Evolutionary conservation across 2,329 filamentous ascomycete species (phyloP).

Genomic region (Ascochyta koolunga): DNA sequence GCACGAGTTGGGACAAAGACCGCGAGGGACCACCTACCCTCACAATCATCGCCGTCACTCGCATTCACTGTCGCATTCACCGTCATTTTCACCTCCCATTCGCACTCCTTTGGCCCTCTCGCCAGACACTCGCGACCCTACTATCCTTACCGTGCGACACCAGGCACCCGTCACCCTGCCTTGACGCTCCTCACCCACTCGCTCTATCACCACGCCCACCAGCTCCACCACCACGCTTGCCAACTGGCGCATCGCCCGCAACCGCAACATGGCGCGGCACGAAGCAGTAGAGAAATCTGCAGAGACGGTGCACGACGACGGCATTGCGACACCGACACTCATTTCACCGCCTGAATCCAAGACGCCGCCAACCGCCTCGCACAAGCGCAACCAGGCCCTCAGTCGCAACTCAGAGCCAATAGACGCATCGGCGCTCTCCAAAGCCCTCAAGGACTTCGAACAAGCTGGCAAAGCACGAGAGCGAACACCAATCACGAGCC

Average conservation of each 20-base stretch:
- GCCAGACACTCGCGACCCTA: constrained; percentile 5
- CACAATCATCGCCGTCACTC: constrained; percentile 21
- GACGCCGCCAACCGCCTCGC: constrained; percentile 63
- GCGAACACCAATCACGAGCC: constrained; percentile 68
- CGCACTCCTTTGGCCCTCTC: constrained; percentile 8
- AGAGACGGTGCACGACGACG: constrained; percentile 31
- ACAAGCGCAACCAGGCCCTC: constrained; percentile 52
- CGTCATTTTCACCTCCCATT: constrained; percentile 5
- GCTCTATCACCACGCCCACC: constrained; percentile 3
- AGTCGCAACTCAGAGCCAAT: constrained; percentile 59
- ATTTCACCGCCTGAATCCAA: constrained; percentile 65
- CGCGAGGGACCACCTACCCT: constrained; percentile 15
- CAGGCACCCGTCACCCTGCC: neutral
- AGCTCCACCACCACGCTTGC: neutral
- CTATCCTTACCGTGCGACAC: constrained; percentile 1
- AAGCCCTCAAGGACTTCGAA: constrained; percentile 67
- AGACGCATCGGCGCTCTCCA: constrained; percentile 64
- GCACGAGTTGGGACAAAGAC: constrained; percentile 21
- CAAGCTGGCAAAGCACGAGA: constrained; percentile 64
- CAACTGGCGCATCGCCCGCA: constrained; percentile 4
- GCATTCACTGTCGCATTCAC: constrained; percentile 22
- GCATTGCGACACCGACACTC: constrained; percentile 52
- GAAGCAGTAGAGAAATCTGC: constrained; percentile 21
- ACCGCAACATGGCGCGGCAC: constrained; percentile 26
- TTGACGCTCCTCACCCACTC: neutral